Base-by-base conservation (phyloP, 208 protist genomes). In the Trypanosoma rangeli region DNA sequence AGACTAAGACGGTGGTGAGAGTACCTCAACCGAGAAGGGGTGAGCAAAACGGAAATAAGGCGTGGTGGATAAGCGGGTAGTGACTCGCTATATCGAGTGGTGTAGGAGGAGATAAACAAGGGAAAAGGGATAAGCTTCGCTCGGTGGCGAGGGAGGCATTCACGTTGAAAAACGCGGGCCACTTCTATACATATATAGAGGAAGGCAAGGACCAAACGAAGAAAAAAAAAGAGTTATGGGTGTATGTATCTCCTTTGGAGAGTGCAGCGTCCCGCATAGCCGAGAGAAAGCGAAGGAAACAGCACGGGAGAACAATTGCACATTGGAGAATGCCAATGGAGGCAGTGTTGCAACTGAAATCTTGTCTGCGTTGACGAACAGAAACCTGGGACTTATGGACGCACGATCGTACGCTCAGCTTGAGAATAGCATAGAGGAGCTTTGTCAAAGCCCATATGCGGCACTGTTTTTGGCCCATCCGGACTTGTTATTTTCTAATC, bases 401-500 rank as follows among this genome's bases (percentile, higher is more conserved):
- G 2, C 54, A 22, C 42, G 7, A 54, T 31, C 24, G 0, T 9
- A 76, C 5, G 74, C 82, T 39, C 70, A 87, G 33, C 59, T 70
- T 50, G 73, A 73, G 50, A 74, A 82, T 48, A 68, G 85, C 28
- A 79, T 87, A n/a, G 59, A 71, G 18, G 74, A 74, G 15, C 64
- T 93, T 29, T 76, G 68, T 70, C 77, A 73, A 46, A 87, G 77
- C 29, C 65, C 73, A 20, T 78, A 90, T 26, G 86, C 81, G 12
- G 61, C 55, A 15, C 76, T 93, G 8, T 95, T 92, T 69, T 57
- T 79, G 31, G 77, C 68, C 18, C 86, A 95, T 70, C 90, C 85
- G 3, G 85, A 93, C 54, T 76, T 95, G n/a, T 79, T 79, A 12
- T 71, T 93, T 35, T 92, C 90, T 10, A 95, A 92, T 64, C 83